Evolutionary conservation across 768 basidiomycete species (phyloP), one percentile per base, ranked within the genome.

Genomic region (Russula sp.): DNA sequence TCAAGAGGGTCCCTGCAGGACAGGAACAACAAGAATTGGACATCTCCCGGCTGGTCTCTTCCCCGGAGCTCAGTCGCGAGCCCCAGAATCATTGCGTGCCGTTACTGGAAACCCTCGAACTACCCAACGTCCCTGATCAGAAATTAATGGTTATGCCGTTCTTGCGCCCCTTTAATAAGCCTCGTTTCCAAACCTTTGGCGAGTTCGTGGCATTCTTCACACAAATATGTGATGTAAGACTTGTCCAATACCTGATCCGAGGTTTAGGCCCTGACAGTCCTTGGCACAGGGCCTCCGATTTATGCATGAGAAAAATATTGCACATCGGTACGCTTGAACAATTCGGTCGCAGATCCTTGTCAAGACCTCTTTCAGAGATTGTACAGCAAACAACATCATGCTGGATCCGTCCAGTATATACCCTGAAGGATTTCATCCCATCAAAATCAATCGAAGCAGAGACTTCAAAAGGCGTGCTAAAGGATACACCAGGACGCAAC

Each of bases 401-500:
- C 49, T 75, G 27, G 73, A 76, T 55, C 66, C 72, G 0, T 63
- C 35, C 0, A 6, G 20, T 0, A 56, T 76, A 13, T 76, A 70
- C 18, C 70, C 68, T 0, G 42, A 73, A 0, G 55, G 69, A 0
- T 77, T 68, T 37, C 76, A 74, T 13, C 71, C 75, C 6, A 16
- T 63, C 2, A 35, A 37, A 1, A 52, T 13, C 4, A 4, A 56
- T 18, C 52, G 68, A 67, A 66, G 54, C 20, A 65, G 53, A 10
- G 70, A 76, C 31, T 64, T 65, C 31, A 65, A 57, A 3, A 68
- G 72, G 0, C 32, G 11, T 7, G 72, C 71, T 0, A 72, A 68
- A 4, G 67, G 71, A 39, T 70, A 58, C 40, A 73, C 71, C 0
- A 73, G 75, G 20, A 77, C 75, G 6, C 53, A 63, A 13, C 62